phyloP scores from a whole-genome alignment of 2,329 filamentous ascomycete genomes.

The Apiospora malaysiana region DNA sequence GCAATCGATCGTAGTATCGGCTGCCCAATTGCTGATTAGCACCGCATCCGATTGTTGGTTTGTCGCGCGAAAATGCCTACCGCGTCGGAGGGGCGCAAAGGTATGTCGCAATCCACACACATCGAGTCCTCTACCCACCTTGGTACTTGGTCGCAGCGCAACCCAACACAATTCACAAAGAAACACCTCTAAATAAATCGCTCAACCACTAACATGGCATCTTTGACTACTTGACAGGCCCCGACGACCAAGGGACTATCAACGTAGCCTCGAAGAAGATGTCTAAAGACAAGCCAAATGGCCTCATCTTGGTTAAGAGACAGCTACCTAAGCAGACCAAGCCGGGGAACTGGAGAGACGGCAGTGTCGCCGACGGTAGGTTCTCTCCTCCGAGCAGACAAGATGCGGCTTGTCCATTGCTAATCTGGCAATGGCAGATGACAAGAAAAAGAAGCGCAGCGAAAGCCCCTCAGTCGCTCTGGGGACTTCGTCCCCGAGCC shows the following conservation, averaged over 20 bases:
- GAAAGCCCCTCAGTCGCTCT: slow-evolving; percentile 47
- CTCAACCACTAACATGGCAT: slow-evolving; percentile 22
- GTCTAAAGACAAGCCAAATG: slow-evolving; percentile 49
- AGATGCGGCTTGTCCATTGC: neutral
- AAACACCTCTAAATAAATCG: slow-evolving; percentile 25
- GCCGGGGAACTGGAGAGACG: slow-evolving; percentile 75
- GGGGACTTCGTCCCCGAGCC: slow-evolving; percentile 52
- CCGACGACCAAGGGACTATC: slow-evolving; percentile 64
- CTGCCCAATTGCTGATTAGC: neutral
- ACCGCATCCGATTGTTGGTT: neutral
- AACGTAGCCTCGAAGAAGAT: slow-evolving; percentile 67
- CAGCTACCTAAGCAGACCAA: slow-evolving; percentile 66
- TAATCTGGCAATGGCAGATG: slow-evolving; percentile 36
- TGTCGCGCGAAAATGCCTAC: slow-evolving; percentile 23
- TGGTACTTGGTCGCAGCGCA: slow-evolving; percentile 19
- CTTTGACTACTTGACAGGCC: slow-evolving; percentile 30
- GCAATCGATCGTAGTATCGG: neutral
- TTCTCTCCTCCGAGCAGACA: neutral
- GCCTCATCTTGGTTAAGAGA: slow-evolving; percentile 68
- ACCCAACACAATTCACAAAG: slow-evolving; percentile 21
- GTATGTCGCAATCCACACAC: slow-evolving; percentile 21
- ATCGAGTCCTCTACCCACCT: neutral
- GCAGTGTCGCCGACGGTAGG: slow-evolving; percentile 67
- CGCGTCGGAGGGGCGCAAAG: slow-evolving; percentile 27
- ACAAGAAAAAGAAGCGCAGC: slow-evolving; percentile 55